Percentiles rank a stretch among this genome's conserved stretches.
Conservation (phyloP, 1,284 basidiomycete genomes). For the Ceratorhiza oryzae-sativae region DNA sequence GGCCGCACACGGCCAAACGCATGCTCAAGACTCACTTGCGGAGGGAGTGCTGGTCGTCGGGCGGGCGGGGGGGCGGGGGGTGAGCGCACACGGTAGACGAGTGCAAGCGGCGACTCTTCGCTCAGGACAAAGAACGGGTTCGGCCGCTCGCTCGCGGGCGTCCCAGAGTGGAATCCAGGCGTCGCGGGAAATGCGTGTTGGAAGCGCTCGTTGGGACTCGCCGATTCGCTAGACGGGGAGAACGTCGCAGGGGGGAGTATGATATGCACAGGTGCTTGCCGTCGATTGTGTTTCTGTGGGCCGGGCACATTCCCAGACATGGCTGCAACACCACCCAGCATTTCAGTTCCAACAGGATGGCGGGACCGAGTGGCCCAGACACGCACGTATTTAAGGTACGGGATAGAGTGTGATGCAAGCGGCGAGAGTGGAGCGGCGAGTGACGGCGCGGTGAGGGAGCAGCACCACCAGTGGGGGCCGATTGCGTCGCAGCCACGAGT, state of each 20-base stretch:
- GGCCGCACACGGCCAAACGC: conserved; percentile 25
- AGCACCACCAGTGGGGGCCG: neutral
- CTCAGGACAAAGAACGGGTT: conserved; percentile 25
- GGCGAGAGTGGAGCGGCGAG: conserved; percentile 2
- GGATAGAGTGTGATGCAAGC: neutral
- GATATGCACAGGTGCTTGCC: conserved; percentile 23
- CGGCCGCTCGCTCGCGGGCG: neutral
- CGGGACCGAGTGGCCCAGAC: neutral
- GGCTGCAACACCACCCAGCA: neutral
- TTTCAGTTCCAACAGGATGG: too few species aligned
- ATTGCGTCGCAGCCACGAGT: neutral
- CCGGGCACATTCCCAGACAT: conserved; percentile 2
- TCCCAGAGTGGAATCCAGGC: neutral
- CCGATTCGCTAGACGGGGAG: neutral
- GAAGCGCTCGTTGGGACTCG: conserved; percentile 1
- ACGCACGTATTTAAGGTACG: neutral
- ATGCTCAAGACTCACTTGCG: conserved; percentile 21
- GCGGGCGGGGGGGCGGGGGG: neutral
- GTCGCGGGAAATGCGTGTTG: conserved; percentile 2
- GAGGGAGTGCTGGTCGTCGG: conserved; percentile 2
- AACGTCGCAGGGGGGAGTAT: conserved; percentile 3
- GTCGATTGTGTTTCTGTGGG: neutral
- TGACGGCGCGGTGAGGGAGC: neutral
- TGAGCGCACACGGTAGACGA: neutral
- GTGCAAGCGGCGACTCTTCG: neutral